phyloP scores from a whole-genome alignment of 805 yeast genomes.

The Kodamaea restingae region DNA sequence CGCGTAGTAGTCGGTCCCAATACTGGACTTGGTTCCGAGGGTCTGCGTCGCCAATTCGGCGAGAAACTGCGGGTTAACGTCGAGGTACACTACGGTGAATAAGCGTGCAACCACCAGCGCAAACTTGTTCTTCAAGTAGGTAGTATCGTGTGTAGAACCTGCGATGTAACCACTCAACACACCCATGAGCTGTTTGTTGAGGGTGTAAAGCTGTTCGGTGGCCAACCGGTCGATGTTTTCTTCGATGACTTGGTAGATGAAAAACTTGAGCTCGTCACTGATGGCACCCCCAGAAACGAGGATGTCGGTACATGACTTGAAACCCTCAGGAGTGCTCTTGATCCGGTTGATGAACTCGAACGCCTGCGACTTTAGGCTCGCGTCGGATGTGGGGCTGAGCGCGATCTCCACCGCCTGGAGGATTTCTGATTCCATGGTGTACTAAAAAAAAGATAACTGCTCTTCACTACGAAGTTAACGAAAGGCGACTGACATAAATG shows the following conservation, averaged over 20 bases:
- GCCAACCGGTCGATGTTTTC: conserved; percentile 44
- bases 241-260: conserved; percentile 66
- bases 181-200: conserved; percentile 48
- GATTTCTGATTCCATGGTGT: conserved; percentile 52
- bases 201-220: conserved; percentile 39
- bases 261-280: conserved; percentile 58
- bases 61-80: conserved; percentile 30
- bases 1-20: conserved; percentile 59
- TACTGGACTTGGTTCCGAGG: conserved; percentile 21
- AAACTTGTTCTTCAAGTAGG: conserved; percentile 35
- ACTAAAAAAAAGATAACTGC: not conserved
- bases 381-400: conserved; percentile 62
- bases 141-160: conserved; percentile 17
- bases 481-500: too few species aligned
- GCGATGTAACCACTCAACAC: conserved; percentile 29
- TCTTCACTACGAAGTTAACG: too few species aligned
- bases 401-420: conserved; percentile 88
- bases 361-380: conserved; percentile 52
- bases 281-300: conserved; percentile 21
- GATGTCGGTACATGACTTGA: conserved; percentile 51
- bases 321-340: conserved; percentile 52
- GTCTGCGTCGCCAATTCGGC: conserved; percentile 24
- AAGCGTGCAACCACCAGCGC: conserved; percentile 31
- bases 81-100: conserved; percentile 34
- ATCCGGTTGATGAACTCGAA: conserved; percentile 49